A percentile compares a stretch with the other conserved stretches of the same genome.
These are phyloP conservation scores for Phaeosphaeria sp. DNA, from an alignment of 2,329 filamentous ascomycete genomes.

Conservation along the genomic window DNA sequence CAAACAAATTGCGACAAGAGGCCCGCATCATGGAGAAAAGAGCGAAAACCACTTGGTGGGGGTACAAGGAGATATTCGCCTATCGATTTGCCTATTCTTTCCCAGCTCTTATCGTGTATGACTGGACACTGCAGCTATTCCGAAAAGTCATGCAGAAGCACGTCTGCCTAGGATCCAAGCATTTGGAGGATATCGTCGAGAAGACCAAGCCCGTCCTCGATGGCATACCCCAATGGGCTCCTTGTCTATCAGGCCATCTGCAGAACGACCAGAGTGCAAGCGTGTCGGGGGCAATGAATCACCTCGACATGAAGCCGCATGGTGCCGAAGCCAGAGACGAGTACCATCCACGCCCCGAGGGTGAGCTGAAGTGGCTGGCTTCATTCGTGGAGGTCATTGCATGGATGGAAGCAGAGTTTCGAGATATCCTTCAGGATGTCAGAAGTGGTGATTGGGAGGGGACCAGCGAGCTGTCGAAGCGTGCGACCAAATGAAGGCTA, in stretches of 20 bases:
- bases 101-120: slow-evolving; percentile 15
- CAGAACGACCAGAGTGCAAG: background rate
- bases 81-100: slow-evolving; percentile 8
- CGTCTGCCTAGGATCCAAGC: background rate
- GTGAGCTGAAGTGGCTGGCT: slow-evolving; percentile 7
- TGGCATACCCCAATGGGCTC: background rate
- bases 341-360: background rate
- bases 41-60: background rate
- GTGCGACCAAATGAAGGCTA: background rate
- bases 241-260: background rate
- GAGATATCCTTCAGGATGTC: background rate
- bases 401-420: slow-evolving; percentile 8
- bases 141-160: background rate
- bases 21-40: background rate
- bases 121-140: slow-evolving; percentile 9
- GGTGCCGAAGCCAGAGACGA: background rate
- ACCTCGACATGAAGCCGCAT: background rate
- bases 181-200: background rate
- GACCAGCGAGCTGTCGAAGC: background rate
- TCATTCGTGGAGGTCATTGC: slow-evolving; percentile 4
- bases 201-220: background rate
- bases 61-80: background rate
- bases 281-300: background rate
- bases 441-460: background rate
- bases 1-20: background rate